A percentile compares a stretch with the other conserved stretches of the same genome.
These are phyloP conservation scores for Aspergillus neoniger DNA, from an alignment of 2,329 filamentous ascomycete genomes.

Conservation along the genomic window DNA sequence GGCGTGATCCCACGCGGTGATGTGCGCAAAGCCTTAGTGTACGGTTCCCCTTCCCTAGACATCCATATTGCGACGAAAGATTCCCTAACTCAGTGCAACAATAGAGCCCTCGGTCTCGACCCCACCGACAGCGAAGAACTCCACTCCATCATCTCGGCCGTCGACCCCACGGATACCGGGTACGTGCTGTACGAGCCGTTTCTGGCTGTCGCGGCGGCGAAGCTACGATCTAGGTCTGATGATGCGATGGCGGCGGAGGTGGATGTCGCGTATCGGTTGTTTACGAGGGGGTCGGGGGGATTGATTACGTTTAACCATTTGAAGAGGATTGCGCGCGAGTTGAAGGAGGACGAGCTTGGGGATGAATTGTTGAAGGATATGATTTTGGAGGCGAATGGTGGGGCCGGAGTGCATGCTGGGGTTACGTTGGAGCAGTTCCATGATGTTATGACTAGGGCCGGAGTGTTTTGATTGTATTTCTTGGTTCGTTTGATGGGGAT, in stretches of 20 bases:
- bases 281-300: slow-evolving; percentile 59
- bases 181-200: slow-evolving; percentile 79
- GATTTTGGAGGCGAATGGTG: slow-evolving; percentile 91
- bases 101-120: slow-evolving; percentile 77
- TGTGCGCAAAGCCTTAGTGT: slow-evolving; percentile 73
- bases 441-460: slow-evolving; percentile 79
- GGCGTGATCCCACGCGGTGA: slow-evolving; percentile 69
- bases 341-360: slow-evolving; percentile 75
- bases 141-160: slow-evolving; percentile 71
- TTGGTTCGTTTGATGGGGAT: slow-evolving; percentile 31
- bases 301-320: slow-evolving; percentile 82
- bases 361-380: slow-evolving; percentile 88
- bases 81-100: background rate
- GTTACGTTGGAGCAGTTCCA: slow-evolving; percentile 82
- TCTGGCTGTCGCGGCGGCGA: slow-evolving; percentile 83
- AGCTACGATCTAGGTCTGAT: slow-evolving; percentile 64
- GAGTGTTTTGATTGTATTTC: slow-evolving; percentile 63
- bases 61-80: background rate
- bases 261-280: slow-evolving; percentile 78
- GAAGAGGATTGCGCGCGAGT: slow-evolving; percentile 72
- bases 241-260: slow-evolving; percentile 68
- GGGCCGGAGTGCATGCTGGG: slow-evolving; percentile 67
- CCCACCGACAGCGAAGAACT: slow-evolving; percentile 67
- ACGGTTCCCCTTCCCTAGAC: slow-evolving; percentile 34
- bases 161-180: slow-evolving; percentile 81